Evolutionary conservation across 148 eudicot genomes (phyloP), one percentile per base, ranked within the genome.

Genomic region (Fallopia convolvulus): DNA sequence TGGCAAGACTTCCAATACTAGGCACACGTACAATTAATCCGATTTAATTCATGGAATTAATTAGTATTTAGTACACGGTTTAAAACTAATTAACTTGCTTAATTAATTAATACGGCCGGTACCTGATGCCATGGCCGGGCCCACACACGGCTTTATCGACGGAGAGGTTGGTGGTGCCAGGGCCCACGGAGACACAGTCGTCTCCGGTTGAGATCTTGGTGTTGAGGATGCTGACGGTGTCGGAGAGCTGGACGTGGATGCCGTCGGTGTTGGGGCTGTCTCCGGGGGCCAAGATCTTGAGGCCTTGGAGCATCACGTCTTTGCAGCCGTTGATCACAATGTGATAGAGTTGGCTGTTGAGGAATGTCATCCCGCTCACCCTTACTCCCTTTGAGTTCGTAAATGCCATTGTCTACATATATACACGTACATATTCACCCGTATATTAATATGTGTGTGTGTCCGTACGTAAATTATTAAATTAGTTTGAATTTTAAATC

Each of bases 261-360:
- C 78, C 78, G 60, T 76, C 72, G 1, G 78, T 76, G 72, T 76
- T 76, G 33, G 71, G 72, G 42, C 78, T 76, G 12, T 1, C 40
- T 4, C 68, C 68, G 33, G 78, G 11, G 17, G 66, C 68, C 0
- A 14, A 8, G 13, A 53, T 39, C 44, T 36, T 76, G 2, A 60
- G 46, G 12, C 47, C 68, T 39, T 80, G 84, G 0, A 89, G n/a
- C 47, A 21, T 80, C 36, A 80, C 87, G 39, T 83, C 78, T n/a
- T 74, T 56, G 81, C 88, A 89, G 21, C 77, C 78, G 41, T 83
- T 79, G 46, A 89, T 77, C 18, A 82, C 87, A 36, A 89, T 76
- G 79, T 89, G 92, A 76, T 81, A 89, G 79, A 82, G 40, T 36
- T 89, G 92, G 84, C 92, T 85, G 75, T 89, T 89, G 12, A 87